Evolutionary conservation across 2,329 filamentous ascomycete genomes (phyloP).

Genomic region (Lojkania enalia): DNA sequence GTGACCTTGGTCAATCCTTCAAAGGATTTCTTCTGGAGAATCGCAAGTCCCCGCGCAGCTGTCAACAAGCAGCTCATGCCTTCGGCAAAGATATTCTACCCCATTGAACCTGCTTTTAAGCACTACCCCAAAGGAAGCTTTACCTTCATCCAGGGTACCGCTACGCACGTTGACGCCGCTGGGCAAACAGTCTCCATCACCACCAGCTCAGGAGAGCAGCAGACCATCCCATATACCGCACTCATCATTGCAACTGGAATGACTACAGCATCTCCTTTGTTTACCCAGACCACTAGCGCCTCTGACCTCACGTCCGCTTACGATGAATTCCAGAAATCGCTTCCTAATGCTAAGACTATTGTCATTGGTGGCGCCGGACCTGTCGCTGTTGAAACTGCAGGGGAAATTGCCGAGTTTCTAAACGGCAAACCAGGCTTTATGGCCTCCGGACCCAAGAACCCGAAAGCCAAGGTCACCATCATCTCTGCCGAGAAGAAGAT

Average conservation of each 20-base stretch:
- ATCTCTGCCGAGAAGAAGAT: conserved; percentile 50
- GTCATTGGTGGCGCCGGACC: conserved; percentile 56
- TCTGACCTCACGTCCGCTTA: conserved; percentile 35
- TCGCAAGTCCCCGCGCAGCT: conserved; percentile 58
- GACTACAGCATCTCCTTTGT: conserved; percentile 50
- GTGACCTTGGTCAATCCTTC: conserved; percentile 61
- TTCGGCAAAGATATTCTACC: conserved; percentile 54
- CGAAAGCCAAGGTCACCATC: conserved; percentile 50
- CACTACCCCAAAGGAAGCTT: conserved; percentile 52
- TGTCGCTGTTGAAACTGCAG: conserved; percentile 55
- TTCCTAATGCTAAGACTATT: conserved; percentile 49
- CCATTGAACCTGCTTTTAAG: conserved; percentile 56
- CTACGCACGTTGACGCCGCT: conserved; percentile 52
- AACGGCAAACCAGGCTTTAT: conserved; percentile 44
- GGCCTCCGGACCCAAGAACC: conserved; percentile 42
- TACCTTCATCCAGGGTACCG: conserved; percentile 57
- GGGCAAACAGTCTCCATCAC: conserved; percentile 49
- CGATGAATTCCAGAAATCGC: conserved; percentile 40
- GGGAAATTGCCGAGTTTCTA: conserved; percentile 52
- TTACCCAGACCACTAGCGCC: conserved; percentile 47
- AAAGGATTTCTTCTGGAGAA: conserved; percentile 58
- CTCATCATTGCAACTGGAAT: conserved; percentile 62
- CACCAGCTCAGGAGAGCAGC: conserved; percentile 38
- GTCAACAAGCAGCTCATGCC: conserved; percentile 56
- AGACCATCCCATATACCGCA: conserved; percentile 53